phyloP scores from a whole-genome alignment of 306 rosid species.

The Ceratonia siliqua region DNA sequence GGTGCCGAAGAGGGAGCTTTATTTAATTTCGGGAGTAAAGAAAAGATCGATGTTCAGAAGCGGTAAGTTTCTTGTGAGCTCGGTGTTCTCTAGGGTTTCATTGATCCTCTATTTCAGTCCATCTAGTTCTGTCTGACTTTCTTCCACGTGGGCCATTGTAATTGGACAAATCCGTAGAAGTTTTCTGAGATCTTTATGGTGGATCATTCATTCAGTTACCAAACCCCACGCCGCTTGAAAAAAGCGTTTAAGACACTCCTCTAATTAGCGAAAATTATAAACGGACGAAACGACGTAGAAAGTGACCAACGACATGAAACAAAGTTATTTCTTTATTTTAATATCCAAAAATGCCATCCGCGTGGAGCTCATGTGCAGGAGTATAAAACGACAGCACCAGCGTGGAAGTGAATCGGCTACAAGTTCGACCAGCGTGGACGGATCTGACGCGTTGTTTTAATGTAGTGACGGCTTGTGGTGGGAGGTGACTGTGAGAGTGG shows the following conservation, averaged over 20 bases:
- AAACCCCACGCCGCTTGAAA: slow-evolving; percentile 40
- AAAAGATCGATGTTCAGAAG: neutral
- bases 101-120: neutral
- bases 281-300: slow-evolving; percentile 36
- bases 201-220: neutral
- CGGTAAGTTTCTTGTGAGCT: slow-evolving; percentile 31
- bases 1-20: slow-evolving; percentile 37
- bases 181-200: neutral
- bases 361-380: neutral
- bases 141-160: neutral
- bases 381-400: neutral
- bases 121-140: neutral
- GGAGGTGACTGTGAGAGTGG: neutral
- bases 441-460: neutral
- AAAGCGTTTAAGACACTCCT: slow-evolving; percentile 39
- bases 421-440: neutral
- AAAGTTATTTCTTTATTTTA: neutral
- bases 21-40: slow-evolving; percentile 39
- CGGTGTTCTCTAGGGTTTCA: neutral
- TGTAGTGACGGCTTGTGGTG: neutral
- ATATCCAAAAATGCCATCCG: neutral
- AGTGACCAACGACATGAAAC: slow-evolving; percentile 22
- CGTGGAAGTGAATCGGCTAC: neutral
- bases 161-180: neutral
- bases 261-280: slow-evolving; percentile 2